Base-by-base conservation (phyloP, 192 early-diverging fungal genomes). In the Backusella liffmaniae region DNA sequence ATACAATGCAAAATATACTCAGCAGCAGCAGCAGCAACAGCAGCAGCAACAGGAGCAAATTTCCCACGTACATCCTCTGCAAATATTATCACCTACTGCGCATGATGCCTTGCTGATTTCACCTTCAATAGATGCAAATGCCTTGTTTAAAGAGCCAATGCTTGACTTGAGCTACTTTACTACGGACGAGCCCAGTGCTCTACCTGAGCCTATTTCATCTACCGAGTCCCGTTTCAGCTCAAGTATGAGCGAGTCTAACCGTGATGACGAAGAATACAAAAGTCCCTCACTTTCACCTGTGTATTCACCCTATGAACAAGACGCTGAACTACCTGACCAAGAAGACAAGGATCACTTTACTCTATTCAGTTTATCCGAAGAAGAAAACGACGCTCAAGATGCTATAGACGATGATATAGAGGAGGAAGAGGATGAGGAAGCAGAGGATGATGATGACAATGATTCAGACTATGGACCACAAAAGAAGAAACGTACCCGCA, bases 1-100 rank as follows among this genome's bases (percentile, higher is more conserved):
- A 29, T 62, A 62, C 12, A 62, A 62, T 62, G 56, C 56, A 62
- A 62, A 62, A 62, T 23, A 62, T 23, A 62, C 56, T 62, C 56
- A 62, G 56, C 56, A 29, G 5, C 49, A 53, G 0, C 16, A 51
- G 16, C 49, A 44, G 13, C 51, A 51, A 23, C 42, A 44, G 12
- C 49, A 53, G 0, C 56, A 59, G 10, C 56, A 59, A 23, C 39
- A 70, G 5, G 41, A 16, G 18, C 34, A 72, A 46, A 44, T 73
- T 21, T 73, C 72, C 29, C 53, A 73, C 35, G 72, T 73, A 0
- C 72, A 73, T 18, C 72, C 72, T 18, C 53, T 73, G n/a, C 49
- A 73, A 12, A 73, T 73, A 35, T n/a, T 73, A 35, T 51, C 49
- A 16, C 53, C 72, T 10, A 53, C 51, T 59, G 73, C 29, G 9